Percentiles rank a stretch among this genome's conserved stretches.
Evolutionary conservation across 352 stramenopile genomes (phyloP).

Genomic region (Phytophthora aleatoria): DNA sequence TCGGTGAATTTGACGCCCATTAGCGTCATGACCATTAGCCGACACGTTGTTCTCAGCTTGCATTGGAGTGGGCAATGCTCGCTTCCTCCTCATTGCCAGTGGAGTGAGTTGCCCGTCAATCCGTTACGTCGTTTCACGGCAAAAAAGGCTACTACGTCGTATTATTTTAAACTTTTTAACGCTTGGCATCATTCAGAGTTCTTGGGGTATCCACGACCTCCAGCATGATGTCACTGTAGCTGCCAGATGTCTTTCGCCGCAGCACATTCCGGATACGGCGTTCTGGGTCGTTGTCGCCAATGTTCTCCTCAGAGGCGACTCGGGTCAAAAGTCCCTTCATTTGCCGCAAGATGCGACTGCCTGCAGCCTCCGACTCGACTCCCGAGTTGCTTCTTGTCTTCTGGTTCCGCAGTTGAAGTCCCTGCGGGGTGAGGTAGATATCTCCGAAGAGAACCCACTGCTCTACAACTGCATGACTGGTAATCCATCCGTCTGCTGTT

Average conservation of each 20-base stretch:
- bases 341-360: slow-evolving; percentile 44
- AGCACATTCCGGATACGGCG: slow-evolving; percentile 72
- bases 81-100: slow-evolving; percentile 26
- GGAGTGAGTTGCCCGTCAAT: slow-evolving; percentile 11
- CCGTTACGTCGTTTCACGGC: slow-evolving; percentile 32
- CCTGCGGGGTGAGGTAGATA: slow-evolving; percentile 67
- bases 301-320: slow-evolving; percentile 42
- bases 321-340: slow-evolving; percentile 53
- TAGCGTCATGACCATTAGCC: slow-evolving; percentile 19
- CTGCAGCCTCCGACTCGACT: slow-evolving; percentile 46
- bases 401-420: slow-evolving; percentile 61
- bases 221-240: slow-evolving; percentile 79
- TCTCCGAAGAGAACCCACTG: slow-evolving; percentile 87
- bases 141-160: slow-evolving; percentile 3
- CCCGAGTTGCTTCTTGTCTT: slow-evolving; percentile 60
- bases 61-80: slow-evolving; percentile 12
- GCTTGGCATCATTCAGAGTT: slow-evolving; percentile 30
- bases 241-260: slow-evolving; percentile 70
- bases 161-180: slow-evolving; percentile 41
- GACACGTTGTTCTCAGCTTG: slow-evolving; percentile 7
- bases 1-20: slow-evolving; percentile 50
- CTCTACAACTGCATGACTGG: slow-evolving; percentile 75
- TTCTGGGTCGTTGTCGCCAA: slow-evolving; percentile 70
- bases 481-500: slow-evolving; percentile 83
- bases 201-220: slow-evolving; percentile 78